A percentile compares a stretch with the other conserved stretches of the same genome.
phyloP scores from a whole-genome alignment of 1,284 basidiomycete species.

The Cryptococcus floricola region DNA sequence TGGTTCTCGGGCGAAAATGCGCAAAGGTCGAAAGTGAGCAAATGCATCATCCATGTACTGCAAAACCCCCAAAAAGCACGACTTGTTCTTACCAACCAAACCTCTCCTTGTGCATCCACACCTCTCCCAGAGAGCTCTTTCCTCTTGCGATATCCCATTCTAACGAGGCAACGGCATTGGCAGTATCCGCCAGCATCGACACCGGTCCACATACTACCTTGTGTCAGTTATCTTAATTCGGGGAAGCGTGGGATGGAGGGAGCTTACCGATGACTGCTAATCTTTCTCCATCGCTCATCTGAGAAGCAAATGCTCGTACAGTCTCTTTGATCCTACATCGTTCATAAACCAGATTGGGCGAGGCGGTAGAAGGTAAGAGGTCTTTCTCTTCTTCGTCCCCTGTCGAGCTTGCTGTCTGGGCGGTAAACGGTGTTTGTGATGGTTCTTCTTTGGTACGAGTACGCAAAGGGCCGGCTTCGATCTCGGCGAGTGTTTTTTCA shows the following conservation, averaged over 20 bases:
- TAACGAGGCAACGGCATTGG: not conserved
- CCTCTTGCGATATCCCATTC: conserved; percentile 1
- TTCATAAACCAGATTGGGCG: not conserved
- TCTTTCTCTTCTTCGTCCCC: too few species aligned
- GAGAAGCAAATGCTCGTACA: not conserved
- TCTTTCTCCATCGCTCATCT: not conserved
- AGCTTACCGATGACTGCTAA: conserved; percentile 1
- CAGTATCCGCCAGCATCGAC: conserved; percentile 1
- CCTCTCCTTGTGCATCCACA: conserved; percentile 6
- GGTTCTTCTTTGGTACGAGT: not conserved
- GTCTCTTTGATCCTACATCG: not conserved
- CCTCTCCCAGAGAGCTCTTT: not conserved
- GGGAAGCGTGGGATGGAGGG: not conserved
- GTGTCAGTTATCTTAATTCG: not conserved
- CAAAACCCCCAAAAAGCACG: too few species aligned
- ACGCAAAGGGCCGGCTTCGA: not conserved
- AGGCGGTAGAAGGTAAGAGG: too few species aligned
- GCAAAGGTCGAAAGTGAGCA: too few species aligned
- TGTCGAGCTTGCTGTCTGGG: too few species aligned
- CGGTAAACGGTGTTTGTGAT: not conserved
- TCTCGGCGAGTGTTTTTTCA: not conserved
- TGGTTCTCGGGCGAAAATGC: too few species aligned
- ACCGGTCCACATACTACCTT: conserved; percentile 4
- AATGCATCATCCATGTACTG: too few species aligned
- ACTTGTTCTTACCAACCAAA: conserved; percentile 1